Evolutionary conservation across 2,329 filamentous ascomycete genomes (phyloP).

Genomic region (Salinomyces thailandicus): DNA sequence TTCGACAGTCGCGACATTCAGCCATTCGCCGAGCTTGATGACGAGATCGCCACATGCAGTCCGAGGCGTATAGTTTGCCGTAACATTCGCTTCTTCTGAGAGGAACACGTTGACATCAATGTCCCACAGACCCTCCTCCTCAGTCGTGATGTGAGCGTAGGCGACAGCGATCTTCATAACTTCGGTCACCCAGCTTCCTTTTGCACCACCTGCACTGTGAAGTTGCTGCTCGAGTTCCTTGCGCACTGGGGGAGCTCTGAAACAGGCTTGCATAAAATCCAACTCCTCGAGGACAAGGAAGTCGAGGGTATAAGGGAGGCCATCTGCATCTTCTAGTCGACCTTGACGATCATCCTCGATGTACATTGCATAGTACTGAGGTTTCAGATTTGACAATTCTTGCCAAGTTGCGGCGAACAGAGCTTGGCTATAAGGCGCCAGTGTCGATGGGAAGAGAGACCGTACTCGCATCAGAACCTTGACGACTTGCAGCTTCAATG

Average conservation of each 20-base stretch:
- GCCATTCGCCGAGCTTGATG: slow-evolving; percentile 88
- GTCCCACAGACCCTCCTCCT: slow-evolving; percentile 93
- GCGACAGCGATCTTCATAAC: slow-evolving; percentile 75
- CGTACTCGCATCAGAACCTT: slow-evolving; percentile 83
- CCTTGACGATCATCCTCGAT: slow-evolving; percentile 78
- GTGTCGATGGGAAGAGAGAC: slow-evolving; percentile 66
- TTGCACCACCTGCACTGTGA: slow-evolving; percentile 44
- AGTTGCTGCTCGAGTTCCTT: slow-evolving; percentile 79
- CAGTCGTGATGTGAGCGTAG: slow-evolving; percentile 80
- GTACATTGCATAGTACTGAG: slow-evolving; percentile 70
- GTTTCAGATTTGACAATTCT: slow-evolving; percentile 65
- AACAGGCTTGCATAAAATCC: slow-evolving; percentile 84
- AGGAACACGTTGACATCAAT: slow-evolving; percentile 93
- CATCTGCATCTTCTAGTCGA: slow-evolving; percentile 78
- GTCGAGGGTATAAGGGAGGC: slow-evolving; percentile 87
- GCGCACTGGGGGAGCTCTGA: slow-evolving; percentile 79
- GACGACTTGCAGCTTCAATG: slow-evolving; percentile 86
- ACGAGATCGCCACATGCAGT: slow-evolving; percentile 86
- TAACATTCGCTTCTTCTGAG: slow-evolving; percentile 88
- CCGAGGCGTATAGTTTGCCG: slow-evolving; percentile 88
- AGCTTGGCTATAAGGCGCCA: slow-evolving; percentile 69
- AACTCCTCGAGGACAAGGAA: slow-evolving; percentile 88
- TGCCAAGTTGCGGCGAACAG: slow-evolving; percentile 86
- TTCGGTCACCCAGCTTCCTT: slow-evolving; percentile 72
- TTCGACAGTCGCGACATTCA: slow-evolving; percentile 63